Conservation (phyloP, 805 yeast species). For the Yamadazyma nakazawae region DNA sequence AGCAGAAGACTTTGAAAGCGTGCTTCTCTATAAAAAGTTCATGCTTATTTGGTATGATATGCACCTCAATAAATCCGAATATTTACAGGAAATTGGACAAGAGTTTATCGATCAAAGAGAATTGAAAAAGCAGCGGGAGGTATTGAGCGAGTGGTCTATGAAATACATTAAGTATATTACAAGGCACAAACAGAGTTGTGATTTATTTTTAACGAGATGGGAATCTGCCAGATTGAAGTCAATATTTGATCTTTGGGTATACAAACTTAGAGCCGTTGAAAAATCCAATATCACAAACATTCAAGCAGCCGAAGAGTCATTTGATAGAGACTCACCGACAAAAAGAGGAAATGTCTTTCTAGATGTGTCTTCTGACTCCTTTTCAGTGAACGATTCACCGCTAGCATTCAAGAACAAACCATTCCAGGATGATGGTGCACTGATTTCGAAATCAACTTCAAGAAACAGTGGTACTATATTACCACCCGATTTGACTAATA, state of each 20-base stretch:
- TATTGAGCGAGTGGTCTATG: conserved; percentile 35
- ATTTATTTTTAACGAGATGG: conserved; percentile 32
- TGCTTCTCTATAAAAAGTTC: conserved; percentile 23
- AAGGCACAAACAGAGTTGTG: conserved; percentile 36
- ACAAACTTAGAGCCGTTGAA: conserved; percentile 16
- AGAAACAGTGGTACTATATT: background rate
- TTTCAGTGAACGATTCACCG: conserved; percentile 30
- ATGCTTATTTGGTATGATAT: conserved; percentile 34
- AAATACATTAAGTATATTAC: conserved; percentile 28
- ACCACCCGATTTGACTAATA: conserved; percentile 10
- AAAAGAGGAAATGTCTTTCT: conserved; percentile 10
- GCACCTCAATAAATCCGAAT: conserved; percentile 19
- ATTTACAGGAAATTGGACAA: conserved; percentile 29
- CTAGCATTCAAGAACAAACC: conserved; percentile 18
- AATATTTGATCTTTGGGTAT: conserved; percentile 38
- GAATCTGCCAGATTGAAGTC: conserved; percentile 23
- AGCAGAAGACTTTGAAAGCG: conserved; percentile 19
- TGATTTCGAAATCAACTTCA: conserved; percentile 4
- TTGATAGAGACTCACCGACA: background rate
- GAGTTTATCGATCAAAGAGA: conserved; percentile 27
- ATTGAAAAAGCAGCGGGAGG: conserved; percentile 22
- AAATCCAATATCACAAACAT: background rate
- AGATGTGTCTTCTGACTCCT: conserved; percentile 16
- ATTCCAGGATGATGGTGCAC: background rate
- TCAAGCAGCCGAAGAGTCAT: conserved; percentile 4